These are phyloP conservation scores for Solanum lignicaule DNA, from an alignment of 257 asterid species.

Conservation along the genomic window DNA sequence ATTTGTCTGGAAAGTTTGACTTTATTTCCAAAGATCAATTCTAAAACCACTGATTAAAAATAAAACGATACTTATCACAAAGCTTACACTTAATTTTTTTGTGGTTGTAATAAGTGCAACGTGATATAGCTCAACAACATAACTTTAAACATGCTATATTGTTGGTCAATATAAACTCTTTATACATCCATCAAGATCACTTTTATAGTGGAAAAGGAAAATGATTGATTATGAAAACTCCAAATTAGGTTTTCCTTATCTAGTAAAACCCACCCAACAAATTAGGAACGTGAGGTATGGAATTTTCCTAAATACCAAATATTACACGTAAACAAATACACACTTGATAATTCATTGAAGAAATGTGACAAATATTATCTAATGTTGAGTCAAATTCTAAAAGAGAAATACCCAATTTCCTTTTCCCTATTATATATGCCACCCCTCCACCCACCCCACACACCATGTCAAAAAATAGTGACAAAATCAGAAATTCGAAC, in stretches of 20 bases:
- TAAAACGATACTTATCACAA: neutral
- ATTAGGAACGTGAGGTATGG: neutral
- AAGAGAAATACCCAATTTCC: neutral
- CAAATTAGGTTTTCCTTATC: neutral
- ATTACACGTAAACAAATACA: neutral
- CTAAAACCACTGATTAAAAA: fast-evolving
- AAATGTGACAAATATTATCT: neutral
- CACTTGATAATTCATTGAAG: neutral
- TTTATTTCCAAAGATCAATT: neutral
- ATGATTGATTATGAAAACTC: neutral
- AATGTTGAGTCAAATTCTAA: neutral
- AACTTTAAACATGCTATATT: neutral
- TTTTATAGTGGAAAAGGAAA: neutral
- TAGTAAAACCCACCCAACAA: neutral
- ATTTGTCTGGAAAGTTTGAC: fast-evolving
- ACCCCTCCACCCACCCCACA: neutral
- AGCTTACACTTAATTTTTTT: neutral
- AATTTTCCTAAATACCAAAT: neutral
- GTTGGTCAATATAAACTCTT: neutral
- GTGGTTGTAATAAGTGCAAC: neutral
- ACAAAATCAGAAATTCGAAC: fast-evolving
- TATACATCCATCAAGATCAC: neutral
- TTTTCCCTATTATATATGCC: neutral
- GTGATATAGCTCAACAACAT: neutral
- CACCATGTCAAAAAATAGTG: neutral